A percentile compares a stretch with the other conserved stretches of the same genome.
Conservation (phyloP, 257 asterid species). For the Solanum virginianum region DNA sequence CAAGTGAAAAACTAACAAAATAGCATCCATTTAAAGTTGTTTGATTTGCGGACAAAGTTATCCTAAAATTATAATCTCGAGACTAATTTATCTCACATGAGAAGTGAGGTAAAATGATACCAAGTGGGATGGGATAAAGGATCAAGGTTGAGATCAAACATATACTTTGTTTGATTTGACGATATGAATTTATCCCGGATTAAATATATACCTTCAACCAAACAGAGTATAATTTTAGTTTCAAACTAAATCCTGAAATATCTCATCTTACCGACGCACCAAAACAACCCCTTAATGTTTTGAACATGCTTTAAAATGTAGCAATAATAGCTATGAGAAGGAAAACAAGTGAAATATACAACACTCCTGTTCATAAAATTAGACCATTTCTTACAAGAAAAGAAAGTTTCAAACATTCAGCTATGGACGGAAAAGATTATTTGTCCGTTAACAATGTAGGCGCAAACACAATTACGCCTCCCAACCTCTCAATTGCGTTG, state of each 20-base stretch:
- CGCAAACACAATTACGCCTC: constrained; percentile 30
- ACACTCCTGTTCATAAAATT: background rate
- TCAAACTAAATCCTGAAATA: background rate
- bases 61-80: background rate
- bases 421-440: background rate
- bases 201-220: no score
- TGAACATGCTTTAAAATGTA: background rate
- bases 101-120: background rate
- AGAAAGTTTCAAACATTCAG: background rate
- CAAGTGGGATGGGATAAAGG: background rate
- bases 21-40: background rate
- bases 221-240: no score
- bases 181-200: no score
- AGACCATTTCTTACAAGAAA: background rate
- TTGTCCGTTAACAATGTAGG: background rate
- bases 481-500: constrained; percentile 79
- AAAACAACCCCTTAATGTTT: background rate
- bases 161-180: no score
- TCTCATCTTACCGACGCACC: background rate
- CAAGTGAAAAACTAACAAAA: no score
- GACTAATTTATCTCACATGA: background rate
- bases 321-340: background rate
- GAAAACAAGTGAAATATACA: background rate
- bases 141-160: no score
- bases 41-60: background rate